Evolutionary conservation across 2,329 filamentous ascomycete species (phyloP), one percentile per base, ranked within the genome.

Genomic region (Fusarium hostae): DNA sequence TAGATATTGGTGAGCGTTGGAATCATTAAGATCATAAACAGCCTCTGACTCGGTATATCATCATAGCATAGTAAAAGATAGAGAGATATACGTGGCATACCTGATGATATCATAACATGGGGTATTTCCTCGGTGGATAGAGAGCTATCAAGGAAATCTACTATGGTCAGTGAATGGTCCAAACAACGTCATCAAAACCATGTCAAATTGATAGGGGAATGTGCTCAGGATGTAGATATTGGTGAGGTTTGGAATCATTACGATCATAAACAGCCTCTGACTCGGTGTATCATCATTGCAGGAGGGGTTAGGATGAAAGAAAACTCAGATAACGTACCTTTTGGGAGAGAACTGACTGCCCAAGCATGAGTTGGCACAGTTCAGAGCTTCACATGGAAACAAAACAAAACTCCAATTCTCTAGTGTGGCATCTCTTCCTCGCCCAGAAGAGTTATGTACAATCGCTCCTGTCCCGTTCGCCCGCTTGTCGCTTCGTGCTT

Each of bases 201-300:
- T 41, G 15, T 35, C 39, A 35, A n/a, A 22, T 56, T 35, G 34
- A 41, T 24, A 40, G 13, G 34, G 13, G 12, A 3, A 34, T 48
- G 41, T 63, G 52, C 58, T 71, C 68, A 70, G 68, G 67, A 67
- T 67, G 63, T 74, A 75, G 71, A 75, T 70, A 66, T 65, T 67
- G 68, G 78, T 81, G 80, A 81, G 74, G 62, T 74, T 80, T 79
- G 72, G 75, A 83, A 83, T 82, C 80, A 83, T 73, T 50, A 58
- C 63, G 59, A 80, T 84, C 83, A 84, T 84, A 84, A 84, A 84
- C 83, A 84, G 83, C 83, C 82, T 84, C 83, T 83, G 81, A 81
- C 81, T 83, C 82, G 80, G 78, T 72, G 66, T 78, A 81, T 76
- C 75, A 83, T 84, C 82, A 83, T 81, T 64, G 68, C 71, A 78